Evolutionary conservation across 176 grass and related monocot genomes (phyloP).

Genomic region (Carex littledalei): DNA sequence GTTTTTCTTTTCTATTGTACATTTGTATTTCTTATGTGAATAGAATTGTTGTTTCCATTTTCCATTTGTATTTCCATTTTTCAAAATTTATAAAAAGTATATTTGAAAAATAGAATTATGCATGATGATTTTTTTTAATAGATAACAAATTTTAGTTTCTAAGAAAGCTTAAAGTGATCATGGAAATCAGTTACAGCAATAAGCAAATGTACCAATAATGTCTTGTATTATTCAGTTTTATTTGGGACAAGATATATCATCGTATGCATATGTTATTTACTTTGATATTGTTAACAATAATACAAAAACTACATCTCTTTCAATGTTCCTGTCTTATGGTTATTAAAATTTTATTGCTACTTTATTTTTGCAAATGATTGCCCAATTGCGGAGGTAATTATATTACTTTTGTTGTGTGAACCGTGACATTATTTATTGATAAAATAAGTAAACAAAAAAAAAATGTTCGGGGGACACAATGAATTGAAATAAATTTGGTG

Average conservation of each 20-base stretch:
- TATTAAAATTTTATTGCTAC: background rate
- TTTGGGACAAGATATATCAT: no score
- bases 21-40: conserved; percentile 4
- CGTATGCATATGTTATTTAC: no score
- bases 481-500: background rate
- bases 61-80: no score
- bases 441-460: background rate
- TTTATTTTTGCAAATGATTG: background rate
- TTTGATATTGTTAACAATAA: background rate
- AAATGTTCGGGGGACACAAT: background rate
- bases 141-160: background rate
- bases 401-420: background rate
- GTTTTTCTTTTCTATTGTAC: background rate
- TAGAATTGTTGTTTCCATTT: background rate
- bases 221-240: no score
- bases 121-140: background rate
- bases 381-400: background rate
- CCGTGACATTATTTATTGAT: background rate
- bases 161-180: background rate
- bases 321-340: background rate
- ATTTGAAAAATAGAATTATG: background rate
- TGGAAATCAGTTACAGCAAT: background rate
- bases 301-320: background rate
- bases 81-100: background rate
- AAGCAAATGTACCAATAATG: background rate